A percentile compares a stretch with the other conserved stretches of the same genome.
These are phyloP conservation scores for Populus ilicifolia DNA, from an alignment of 345 rosid species.

Conservation along the genomic window DNA sequence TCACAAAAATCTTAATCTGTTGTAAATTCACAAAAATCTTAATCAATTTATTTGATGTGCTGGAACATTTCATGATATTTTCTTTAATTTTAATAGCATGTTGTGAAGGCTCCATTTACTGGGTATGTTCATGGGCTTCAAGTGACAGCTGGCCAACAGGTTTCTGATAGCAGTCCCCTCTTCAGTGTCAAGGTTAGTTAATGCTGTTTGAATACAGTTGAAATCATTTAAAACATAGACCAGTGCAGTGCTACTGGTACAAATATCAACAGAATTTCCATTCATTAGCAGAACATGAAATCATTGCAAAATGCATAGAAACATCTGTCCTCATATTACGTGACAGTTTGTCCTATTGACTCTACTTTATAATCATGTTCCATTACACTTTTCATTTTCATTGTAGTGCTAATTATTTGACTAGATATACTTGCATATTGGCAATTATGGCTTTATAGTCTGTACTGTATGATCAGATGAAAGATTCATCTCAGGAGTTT, in stretches of 20 bases:
- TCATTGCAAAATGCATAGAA: neutral
- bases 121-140: constrained; percentile 68
- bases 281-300: neutral
- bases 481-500: too few species aligned
- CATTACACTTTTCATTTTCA: neutral
- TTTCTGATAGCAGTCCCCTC: constrained; percentile 62
- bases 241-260: neutral
- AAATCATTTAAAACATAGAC: neutral
- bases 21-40: neutral
- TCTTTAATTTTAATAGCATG: constrained; percentile 47
- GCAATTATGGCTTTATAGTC: neutral
- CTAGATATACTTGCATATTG: neutral
- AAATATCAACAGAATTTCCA: neutral
- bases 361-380: neutral
- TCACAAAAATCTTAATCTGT: constrained; percentile 11
- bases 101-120: constrained; percentile 70
- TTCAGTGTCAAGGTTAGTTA: constrained; percentile 68
- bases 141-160: constrained; percentile 69
- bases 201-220: neutral
- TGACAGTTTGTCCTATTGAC: neutral
- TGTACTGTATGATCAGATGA: too few species aligned
- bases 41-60: neutral
- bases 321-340: neutral
- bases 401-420: neutral
- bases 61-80: neutral